Conservation (phyloP, 2,329 filamentous ascomycete species). For the Colletotrichum tamarilloi region DNA sequence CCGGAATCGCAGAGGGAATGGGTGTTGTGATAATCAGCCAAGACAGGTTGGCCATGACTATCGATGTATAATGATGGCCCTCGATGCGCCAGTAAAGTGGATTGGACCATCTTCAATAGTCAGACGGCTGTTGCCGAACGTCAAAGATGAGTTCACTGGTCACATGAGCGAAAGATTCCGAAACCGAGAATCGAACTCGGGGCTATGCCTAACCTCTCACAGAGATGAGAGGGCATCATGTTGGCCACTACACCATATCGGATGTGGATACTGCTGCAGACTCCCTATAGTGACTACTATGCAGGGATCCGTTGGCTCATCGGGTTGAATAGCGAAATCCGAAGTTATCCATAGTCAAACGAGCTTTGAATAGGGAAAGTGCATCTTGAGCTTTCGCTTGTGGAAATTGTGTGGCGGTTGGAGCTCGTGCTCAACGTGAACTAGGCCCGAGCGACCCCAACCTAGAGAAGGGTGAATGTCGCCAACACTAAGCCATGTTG, state of each 20-base stretch:
- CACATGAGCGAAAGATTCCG: background rate
- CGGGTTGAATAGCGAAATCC: background rate
- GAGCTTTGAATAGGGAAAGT: background rate
- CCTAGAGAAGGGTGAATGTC: background rate
- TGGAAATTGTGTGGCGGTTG: background rate
- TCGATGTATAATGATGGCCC: no score
- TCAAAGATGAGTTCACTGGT: no score
- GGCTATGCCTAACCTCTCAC: background rate
- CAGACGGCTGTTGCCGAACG: no score
- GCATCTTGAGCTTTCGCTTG: background rate
- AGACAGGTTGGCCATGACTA: no score
- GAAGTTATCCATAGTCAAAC: background rate
- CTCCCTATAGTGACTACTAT: no score
- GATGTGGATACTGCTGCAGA: background rate
- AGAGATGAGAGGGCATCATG: background rate
- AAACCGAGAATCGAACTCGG: background rate
- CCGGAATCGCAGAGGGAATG: no score
- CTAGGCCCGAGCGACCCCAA: background rate
- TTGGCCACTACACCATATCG: background rate
- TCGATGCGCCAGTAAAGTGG: no score
- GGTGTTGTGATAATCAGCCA: no score
- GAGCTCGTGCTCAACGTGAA: background rate
- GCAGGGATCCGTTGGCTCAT: rapidly evolving
- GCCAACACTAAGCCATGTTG: background rate
- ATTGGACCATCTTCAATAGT: no score